Percentiles rank a stretch among this genome's conserved stretches.
These are phyloP conservation scores for Soucietia sequanensis DNA, from an alignment of 805 yeast species.

Conservation along the genomic window DNA sequence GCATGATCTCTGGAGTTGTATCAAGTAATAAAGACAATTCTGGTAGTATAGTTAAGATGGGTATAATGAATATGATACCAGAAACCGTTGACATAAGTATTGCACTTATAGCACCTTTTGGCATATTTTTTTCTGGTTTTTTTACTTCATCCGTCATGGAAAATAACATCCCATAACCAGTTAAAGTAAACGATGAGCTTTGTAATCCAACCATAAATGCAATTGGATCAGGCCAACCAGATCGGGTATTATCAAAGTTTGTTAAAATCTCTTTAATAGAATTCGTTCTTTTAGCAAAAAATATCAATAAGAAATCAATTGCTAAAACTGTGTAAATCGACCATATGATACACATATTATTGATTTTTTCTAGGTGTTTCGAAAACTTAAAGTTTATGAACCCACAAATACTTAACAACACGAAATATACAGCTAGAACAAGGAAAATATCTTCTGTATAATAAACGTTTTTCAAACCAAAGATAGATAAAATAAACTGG, in stretches of 20 bases:
- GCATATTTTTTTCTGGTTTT: slow-evolving; percentile 70
- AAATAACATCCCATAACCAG: slow-evolving; percentile 80
- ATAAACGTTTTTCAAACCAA: slow-evolving; percentile 59
- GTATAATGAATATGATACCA: slow-evolving; percentile 71
- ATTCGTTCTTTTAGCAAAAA: slow-evolving; percentile 59
- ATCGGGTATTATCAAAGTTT: slow-evolving; percentile 65
- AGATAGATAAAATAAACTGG: slow-evolving; percentile 64
- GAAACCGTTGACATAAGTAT: slow-evolving; percentile 63
- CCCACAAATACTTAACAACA: slow-evolving; percentile 58
- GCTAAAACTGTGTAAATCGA: slow-evolving; percentile 66
- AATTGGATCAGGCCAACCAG: slow-evolving; percentile 72
- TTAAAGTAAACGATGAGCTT: slow-evolving; percentile 74
- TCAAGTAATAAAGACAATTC: slow-evolving; percentile 57
- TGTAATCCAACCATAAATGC: slow-evolving; percentile 79
- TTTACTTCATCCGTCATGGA: slow-evolving; percentile 82
- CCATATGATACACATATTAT: slow-evolving; percentile 72
- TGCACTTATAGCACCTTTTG: slow-evolving; percentile 68
- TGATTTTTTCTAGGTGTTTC: slow-evolving; percentile 58
- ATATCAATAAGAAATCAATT: slow-evolving; percentile 60
- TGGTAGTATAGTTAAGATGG: slow-evolving; percentile 70
- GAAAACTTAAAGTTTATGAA: slow-evolving; percentile 63
- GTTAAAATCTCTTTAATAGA: slow-evolving; percentile 60
- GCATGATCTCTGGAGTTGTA: slow-evolving; percentile 63
- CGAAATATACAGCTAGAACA: slow-evolving; percentile 56
- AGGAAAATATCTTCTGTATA: slow-evolving; percentile 56